Base-by-base conservation (phyloP, 768 basidiomycete species). In the Auricularia cornea region DNA sequence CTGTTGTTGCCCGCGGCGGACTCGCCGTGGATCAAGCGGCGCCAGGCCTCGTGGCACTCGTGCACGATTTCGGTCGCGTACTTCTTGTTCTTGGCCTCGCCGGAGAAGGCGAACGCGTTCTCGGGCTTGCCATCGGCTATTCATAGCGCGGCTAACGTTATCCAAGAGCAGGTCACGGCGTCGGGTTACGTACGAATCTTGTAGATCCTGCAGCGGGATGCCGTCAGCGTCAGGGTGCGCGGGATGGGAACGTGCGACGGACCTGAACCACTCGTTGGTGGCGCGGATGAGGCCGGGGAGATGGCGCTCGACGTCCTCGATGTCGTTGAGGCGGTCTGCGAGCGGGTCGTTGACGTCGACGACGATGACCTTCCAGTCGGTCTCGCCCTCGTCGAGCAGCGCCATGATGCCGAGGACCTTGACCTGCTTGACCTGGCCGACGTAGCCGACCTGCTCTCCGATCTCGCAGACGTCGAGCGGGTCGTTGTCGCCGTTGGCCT, bases 391-490 rank as follows among this genome's bases (percentile, higher is more conserved):
- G 73, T 99, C 97, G 68, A 98, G 88, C 64, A 98, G 83, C 63
- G 97, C 97, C 96, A 98, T 98, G 85, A 98, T 96, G 66, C 97
- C 97, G 71, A 99, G 92, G 68, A 99, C 91, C 83, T 99, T 99
- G 85, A 99, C 97, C 77, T 98, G 97, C 81, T 98, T 99, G 76
- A 99, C 85, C 76, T 98, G 95, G 63, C 97, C 97, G 66, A 88
- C 86, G 76, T 94, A 93, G 68, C 96, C 97, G 70, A 98, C 91
- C 76, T 95, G 92, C 77, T 99, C 97, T 66, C 97, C 97, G 70
- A 99, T 98, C 80, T 99, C 97, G 78, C 97, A 98, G 68, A 99
- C 96, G 76, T 99, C 97, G 71, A 99, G 90, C 63, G 97, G 97
- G 79, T 99, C 97, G 72, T 98, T 97, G 81, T 99, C 97, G 63